phyloP scores from a whole-genome alignment of 1,284 basidiomycete species.

The Farysia itapuensis region DNA sequence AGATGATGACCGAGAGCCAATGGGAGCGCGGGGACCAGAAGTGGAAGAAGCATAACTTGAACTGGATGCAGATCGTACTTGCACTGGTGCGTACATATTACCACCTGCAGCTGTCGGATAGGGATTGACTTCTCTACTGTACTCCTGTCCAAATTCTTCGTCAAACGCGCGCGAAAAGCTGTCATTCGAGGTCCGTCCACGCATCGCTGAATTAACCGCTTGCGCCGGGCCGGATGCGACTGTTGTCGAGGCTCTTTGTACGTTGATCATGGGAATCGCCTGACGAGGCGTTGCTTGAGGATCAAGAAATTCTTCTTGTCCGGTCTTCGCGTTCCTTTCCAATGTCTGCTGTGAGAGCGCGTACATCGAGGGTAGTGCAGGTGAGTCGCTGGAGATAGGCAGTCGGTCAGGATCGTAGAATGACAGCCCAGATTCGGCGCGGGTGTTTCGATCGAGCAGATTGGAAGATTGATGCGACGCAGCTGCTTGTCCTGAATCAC shows the following conservation, averaged over 20 bases:
- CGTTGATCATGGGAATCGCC: constrained; percentile 17
- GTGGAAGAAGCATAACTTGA: constrained; percentile 11
- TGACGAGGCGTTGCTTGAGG: constrained; percentile 4
- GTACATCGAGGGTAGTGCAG: neutral
- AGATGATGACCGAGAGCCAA: neutral
- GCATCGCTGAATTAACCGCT: neutral
- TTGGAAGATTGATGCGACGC: neutral
- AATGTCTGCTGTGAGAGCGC: neutral
- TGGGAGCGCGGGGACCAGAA: neutral
- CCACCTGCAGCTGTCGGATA: constrained; percentile 13
- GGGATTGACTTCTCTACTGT: constrained; percentile 4
- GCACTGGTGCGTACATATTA: constrained; percentile 12
- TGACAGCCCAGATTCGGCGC: constrained; percentile 27
- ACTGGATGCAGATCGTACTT: constrained; percentile 6
- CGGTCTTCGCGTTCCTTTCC: neutral
- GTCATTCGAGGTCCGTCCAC: constrained; percentile 23
- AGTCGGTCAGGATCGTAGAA: constrained; percentile 43
- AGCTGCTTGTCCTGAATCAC: constrained; percentile 1
- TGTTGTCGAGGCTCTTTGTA: constrained; percentile 4
- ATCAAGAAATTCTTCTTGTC: constrained; percentile 2
- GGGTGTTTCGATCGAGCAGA: constrained; percentile 19
- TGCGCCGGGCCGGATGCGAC: neutral
- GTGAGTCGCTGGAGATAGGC: constrained; percentile 1
- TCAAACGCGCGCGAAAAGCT: constrained; percentile 35
- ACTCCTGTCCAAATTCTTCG: constrained; percentile 30